phyloP scores from a whole-genome alignment of 139 green algal species.

The Picochlorum sp. region DNA sequence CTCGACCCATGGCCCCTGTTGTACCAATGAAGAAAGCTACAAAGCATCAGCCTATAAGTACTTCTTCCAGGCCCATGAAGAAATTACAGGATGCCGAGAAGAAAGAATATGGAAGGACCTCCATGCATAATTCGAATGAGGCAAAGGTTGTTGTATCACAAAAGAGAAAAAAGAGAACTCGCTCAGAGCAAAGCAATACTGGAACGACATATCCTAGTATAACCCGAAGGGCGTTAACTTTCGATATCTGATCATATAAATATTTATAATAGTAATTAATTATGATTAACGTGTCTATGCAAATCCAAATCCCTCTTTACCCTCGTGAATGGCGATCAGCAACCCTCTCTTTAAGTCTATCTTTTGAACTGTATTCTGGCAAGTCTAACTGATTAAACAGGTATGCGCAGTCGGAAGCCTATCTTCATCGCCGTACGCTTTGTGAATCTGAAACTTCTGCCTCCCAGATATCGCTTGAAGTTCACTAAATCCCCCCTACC shows the following conservation, averaged over 20 bases:
- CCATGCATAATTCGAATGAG: too few relatives aligned
- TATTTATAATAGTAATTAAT: not conserved
- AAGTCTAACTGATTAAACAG: constrained; percentile 96
- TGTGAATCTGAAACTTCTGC: constrained; percentile 91
- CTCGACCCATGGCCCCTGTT: too few relatives aligned
- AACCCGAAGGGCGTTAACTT: too few relatives aligned
- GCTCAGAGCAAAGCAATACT: too few relatives aligned
- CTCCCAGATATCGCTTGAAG: constrained; percentile 88
- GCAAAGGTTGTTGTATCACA: too few relatives aligned
- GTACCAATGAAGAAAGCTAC: too few relatives aligned
- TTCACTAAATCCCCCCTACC: constrained; percentile 87
- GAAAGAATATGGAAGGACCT: too few relatives aligned
- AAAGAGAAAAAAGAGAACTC: too few relatives aligned
- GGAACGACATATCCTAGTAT: too few relatives aligned
- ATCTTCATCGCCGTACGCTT: constrained; percentile 34
- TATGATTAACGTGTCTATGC: constrained; percentile 35
- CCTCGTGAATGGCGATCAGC: constrained; percentile 81
- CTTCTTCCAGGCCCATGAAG: too few relatives aligned
- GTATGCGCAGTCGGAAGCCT: constrained; percentile 84
- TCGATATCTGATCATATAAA: not conserved
- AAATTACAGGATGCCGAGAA: too few relatives aligned
- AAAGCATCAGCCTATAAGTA: too few relatives aligned
- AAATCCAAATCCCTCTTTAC: constrained; percentile 86
- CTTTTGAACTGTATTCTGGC: constrained; percentile 84
- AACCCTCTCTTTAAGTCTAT: constrained; percentile 86